Evolutionary conservation across 179 eudicot species (phyloP).

Genomic region (Silene noctiflora): DNA sequence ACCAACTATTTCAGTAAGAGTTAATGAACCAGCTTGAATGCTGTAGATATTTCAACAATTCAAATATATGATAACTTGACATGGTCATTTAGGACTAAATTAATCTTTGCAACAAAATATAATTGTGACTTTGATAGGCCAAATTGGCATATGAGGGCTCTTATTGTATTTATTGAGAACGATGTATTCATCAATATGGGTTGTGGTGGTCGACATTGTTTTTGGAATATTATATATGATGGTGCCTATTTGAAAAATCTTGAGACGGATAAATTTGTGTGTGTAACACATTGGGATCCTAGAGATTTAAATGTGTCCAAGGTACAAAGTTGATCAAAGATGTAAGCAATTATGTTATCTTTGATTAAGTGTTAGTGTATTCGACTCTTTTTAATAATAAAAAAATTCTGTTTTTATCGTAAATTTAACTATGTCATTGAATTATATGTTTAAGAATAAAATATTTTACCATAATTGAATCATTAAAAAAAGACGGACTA

Average conservation of each 20-base stretch:
- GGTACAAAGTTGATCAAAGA: not conserved
- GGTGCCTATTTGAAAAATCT: conserved; percentile 7
- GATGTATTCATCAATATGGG: not conserved
- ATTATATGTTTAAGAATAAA: too few species aligned
- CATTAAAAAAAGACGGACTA: too few species aligned
- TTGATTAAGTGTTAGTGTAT: not conserved
- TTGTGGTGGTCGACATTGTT: conserved; percentile 22
- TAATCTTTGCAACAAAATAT: not conserved
- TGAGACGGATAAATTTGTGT: not conserved
- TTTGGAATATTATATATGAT: conserved; percentile 1
- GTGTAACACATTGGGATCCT: not conserved
- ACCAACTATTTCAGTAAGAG: too few species aligned
- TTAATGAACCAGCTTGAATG: too few species aligned
- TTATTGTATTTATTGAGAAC: not conserved
- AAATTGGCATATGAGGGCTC: not conserved
- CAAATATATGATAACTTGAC: not conserved
- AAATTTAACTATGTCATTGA: too few species aligned
- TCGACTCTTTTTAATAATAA: not conserved
- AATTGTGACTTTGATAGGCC: not conserved
- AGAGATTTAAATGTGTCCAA: not conserved
- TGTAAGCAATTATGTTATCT: not conserved
- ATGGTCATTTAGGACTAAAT: not conserved
- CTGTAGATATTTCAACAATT: not conserved
- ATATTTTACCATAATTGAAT: too few species aligned
- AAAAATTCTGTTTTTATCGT: not conserved